Evolutionary conservation across 331 rosid species (phyloP), one percentile per base, ranked within the genome.

Genomic region (Quercus lobata): DNA sequence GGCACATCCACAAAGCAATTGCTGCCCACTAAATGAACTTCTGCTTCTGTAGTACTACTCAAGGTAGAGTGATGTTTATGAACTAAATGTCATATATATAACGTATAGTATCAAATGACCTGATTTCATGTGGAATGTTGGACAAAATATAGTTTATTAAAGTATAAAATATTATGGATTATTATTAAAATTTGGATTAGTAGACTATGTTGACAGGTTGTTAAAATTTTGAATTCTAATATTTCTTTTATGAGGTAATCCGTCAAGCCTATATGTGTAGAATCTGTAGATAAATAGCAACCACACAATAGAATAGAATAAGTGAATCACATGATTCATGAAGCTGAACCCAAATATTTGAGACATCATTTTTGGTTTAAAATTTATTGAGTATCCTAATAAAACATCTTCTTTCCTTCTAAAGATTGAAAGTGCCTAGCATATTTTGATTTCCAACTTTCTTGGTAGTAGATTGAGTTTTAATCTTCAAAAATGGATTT

Each of bases 401-500:
- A 3, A 49, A 49, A 49, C 0, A 49, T 25, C 5, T 58, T 58
- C 65, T 22, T 58, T 22, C 17, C 29, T 22, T 8, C 30, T 57
- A 24, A 57, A 57, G 30, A 22, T 9, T 57, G 29, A n/a, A 57
- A 10, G 22, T 57, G 27, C 63, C 25, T 21, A 21, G 63, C 34
- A 62, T 62, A 32, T 62, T 15, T 27, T 63, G 32, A 63, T 63
- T 15, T 63, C 37, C 7, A 25, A 29, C 41, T 27, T 29, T 63
- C 70, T 63, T 63, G 16, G 9, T 10, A 58, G 27, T 14, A 3
- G 61, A 30, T 41, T 72, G 29, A 70, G 58, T 6, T 69, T 72
- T 78, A 35, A 11, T 73, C 62, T 17, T 30, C 7, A 37, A 76
- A 22, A 19, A 49, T 57, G 32, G 70, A 69, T 81, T 60, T 87